These are phyloP conservation scores for Cercophora newfieldiana DNA, from an alignment of 495 filamentous ascomycete species.

Conservation along the genomic window DNA sequence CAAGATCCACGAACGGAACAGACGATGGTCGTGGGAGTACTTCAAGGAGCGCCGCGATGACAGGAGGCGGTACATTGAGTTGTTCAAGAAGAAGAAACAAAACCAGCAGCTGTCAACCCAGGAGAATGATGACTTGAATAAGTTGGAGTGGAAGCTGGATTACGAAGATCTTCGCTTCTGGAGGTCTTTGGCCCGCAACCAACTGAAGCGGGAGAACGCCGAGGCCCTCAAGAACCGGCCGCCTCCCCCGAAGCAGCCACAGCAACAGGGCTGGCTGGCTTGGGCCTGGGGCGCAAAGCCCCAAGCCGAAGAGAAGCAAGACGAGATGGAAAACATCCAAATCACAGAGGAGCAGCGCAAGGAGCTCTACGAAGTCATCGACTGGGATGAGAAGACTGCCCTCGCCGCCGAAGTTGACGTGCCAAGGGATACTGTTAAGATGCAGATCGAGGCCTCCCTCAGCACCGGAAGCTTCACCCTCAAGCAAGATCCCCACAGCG, in stretches of 20 bases:
- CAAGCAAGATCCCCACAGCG: conserved; percentile 80
- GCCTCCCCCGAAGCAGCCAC: conserved; percentile 45
- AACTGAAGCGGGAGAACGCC: conserved; percentile 91
- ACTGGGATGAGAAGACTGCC: conserved; percentile 95
- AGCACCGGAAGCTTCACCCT: conserved; percentile 93
- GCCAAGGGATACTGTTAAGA: conserved; percentile 85
- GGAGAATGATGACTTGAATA: conserved; percentile 70
- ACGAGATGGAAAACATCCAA: conserved; percentile 65
- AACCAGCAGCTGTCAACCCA: conserved; percentile 67
- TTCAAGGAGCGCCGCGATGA: conserved; percentile 91
- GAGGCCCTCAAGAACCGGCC: conserved; percentile 60
- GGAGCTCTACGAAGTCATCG: conserved; percentile 94
- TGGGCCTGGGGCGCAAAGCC: conserved; percentile 87
- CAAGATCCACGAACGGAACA: conserved; percentile 91
- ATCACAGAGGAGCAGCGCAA: conserved; percentile 96
- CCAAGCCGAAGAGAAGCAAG: conserved; percentile 53
- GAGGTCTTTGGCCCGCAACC: conserved; percentile 89
- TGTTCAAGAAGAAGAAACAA: conserved; percentile 92
- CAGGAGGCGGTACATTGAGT: conserved; percentile 79
- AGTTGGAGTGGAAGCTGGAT: conserved; percentile 80
- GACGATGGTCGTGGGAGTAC: conserved; percentile 90
- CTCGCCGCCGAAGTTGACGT: conserved; percentile 84
- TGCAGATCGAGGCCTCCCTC: conserved; percentile 86
- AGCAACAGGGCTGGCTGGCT: conserved; percentile 76
- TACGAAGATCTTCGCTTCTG: conserved; percentile 98